Evolutionary conservation across 1,284 basidiomycete genomes (phyloP).

Genomic region (Cutaneotrichosporon spelunceum): DNA sequence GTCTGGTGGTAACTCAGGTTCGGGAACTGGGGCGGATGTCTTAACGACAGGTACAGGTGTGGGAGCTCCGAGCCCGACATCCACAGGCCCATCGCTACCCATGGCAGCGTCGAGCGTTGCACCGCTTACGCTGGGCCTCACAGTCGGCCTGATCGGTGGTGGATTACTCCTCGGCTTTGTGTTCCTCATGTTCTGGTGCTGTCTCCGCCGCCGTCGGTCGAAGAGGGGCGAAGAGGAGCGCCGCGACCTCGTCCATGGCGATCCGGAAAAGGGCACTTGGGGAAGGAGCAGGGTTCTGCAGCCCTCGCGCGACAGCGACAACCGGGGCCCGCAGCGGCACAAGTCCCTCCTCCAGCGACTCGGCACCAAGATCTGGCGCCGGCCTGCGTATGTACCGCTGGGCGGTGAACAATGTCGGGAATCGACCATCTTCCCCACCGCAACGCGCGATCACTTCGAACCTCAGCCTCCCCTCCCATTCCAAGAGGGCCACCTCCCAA

Average conservation of each 20-base stretch:
- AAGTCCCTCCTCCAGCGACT: slow-evolving; percentile 1
- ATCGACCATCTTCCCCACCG: neutral
- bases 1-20: neutral
- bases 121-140: neutral
- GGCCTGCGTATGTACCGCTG: neutral
- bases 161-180: neutral
- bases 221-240: neutral
- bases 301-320: neutral
- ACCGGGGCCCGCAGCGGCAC: neutral
- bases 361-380: slow-evolving; percentile 4
- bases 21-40: neutral
- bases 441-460: neutral
- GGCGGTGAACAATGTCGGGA: neutral
- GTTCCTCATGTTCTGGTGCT: neutral
- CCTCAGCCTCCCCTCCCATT: neutral
- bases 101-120: neutral
- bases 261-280: neutral
- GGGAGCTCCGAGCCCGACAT: neutral
- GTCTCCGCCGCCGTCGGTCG: neutral
- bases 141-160: neutral
- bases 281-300: neutral
- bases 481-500: neutral
- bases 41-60: neutral
- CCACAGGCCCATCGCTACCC: neutral
- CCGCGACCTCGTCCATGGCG: neutral